Evolutionary conservation across 1,284 basidiomycete genomes (phyloP), one percentile per base, ranked within the genome.

Genomic region (Microbotryum intermedium): DNA sequence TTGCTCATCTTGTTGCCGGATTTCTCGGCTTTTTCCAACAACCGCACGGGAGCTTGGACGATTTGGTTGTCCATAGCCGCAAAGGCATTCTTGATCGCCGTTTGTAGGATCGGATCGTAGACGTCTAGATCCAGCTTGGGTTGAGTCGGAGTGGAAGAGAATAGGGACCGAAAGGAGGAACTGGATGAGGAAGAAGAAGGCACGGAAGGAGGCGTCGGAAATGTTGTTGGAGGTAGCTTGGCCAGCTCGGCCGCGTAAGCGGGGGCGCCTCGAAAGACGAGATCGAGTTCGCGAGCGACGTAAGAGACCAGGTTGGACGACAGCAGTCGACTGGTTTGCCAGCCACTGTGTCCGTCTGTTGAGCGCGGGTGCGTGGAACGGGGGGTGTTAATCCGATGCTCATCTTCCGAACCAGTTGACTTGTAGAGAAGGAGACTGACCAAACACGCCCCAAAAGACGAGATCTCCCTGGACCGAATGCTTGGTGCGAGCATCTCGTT

Each of bases 281-380:
- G 59, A 44, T 69, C 61, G 42, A 98, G 81, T 71, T 94, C 86
- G 52, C 90, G 78, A 0, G 85, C 83, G 53, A 97, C 84, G 13
- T 88, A 87, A 39, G 89, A 88, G 63, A 97, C 88, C 61, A 98
- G 82, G 45, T 87, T 82, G 56, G 86, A 85, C 2, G 87, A 85
- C 34, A 99, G 84, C 30, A 97, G 79, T 59, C 84, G 82, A 6
- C 89, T 91, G 1, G 95, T 98, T 59, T 90, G 82, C 65, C 72
- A 80, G 1, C 91, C 95, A 2, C 84, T 80, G 73, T 98, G 95
- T 2, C 95, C 95, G 72, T 98, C 95, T 82, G 93, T 86, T 79
- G 77, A 39, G 10, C n/a, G 39, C 16, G 20, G 25, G n/a, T 8
- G 21, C 43, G 34, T 5, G 6, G 16, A 44, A n/a, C 34, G 45